Evolutionary conservation across 2,329 filamentous ascomycete genomes (phyloP).

Genomic region (Fusarium sp.): DNA sequence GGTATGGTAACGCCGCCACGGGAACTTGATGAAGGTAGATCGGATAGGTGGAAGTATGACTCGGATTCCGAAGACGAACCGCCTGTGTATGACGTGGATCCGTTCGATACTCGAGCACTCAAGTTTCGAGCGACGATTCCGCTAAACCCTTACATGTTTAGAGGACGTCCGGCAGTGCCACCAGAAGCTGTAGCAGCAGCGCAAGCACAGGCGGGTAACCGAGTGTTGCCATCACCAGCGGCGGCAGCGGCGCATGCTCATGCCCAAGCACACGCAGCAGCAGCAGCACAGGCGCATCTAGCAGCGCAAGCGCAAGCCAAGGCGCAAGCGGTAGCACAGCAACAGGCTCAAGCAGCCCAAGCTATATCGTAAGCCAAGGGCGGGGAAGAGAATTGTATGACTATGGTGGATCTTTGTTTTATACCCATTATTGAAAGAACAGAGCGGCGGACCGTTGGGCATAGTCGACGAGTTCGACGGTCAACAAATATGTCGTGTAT

Average conservation of each 20-base stretch:
- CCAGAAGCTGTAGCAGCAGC: conserved; percentile 45
- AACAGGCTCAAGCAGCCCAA: conserved; percentile 37
- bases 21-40: conserved; percentile 57
- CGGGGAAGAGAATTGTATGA: conserved; percentile 39
- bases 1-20: conserved; percentile 66
- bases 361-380: conserved; percentile 23
- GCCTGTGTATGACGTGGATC: conserved; percentile 79
- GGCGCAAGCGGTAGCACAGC: conserved; percentile 37
- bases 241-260: conserved; percentile 44
- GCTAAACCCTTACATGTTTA: conserved; percentile 57
- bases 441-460: conserved; percentile 22
- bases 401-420: conserved; percentile 43
- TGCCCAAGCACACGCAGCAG: conserved; percentile 44
- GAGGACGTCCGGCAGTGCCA: conserved; percentile 51
- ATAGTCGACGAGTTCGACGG: conserved; percentile 8
- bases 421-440: conserved; percentile 43
- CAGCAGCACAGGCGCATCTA: conserved; percentile 46
- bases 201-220: conserved; percentile 39
- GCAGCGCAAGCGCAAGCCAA: conserved; percentile 42
- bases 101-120: conserved; percentile 69
- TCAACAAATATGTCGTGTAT: conserved; percentile 27
- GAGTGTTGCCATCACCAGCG: conserved; percentile 44
- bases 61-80: conserved; percentile 86
- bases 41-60: conserved; percentile 87
- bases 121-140: conserved; percentile 71